Base-by-base conservation (phyloP, 495 filamentous ascomycete genomes). In the Neurospora africana region DNA sequence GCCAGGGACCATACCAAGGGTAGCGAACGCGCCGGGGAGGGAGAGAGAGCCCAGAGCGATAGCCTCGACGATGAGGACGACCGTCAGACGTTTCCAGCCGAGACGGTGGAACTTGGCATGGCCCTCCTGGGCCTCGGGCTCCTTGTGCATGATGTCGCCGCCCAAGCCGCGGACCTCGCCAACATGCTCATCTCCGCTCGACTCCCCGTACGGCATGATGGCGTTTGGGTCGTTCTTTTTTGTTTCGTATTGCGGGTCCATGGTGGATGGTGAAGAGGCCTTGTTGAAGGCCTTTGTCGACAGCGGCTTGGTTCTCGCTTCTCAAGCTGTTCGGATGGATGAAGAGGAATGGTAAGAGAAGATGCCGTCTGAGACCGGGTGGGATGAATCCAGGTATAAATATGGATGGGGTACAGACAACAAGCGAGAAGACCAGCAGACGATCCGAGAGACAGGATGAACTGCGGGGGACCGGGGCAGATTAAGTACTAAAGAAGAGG, bases 31-130 rank as follows among this genome's bases (percentile, higher is more conserved):
- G 8, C 82, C 79, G 5, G 90, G 90, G 30, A 92, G 82, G 39
- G 88, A 89, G 43, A 92, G 83, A 75, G 87, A 88, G 67, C 90
- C 90, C n/a, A 92, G 84, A 6, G 89, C 90, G 44, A 92, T 89
- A n/a, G 89, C 90, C 76, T 91, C 89, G 69, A 90, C 90, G 76
- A 92, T 89, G 80, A 92, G 87, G 70, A 92, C 84, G 19, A 85
- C 75, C 8, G 84, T 85, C 33, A 86, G 79, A 27, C 84, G 84
- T 71, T 84, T 85, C 83, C 83, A 85, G 61, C 83, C 83, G 69
- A 85, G 78, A 38, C 79, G 74, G 43, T 83, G 77, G 75, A 85
- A 86, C 23, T 82, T 77, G 36, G 77, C 79, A 41, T 74, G 76
- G 39, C 82, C 83, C 65, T 79, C 82, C 71, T 79, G 82, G 76